These are phyloP conservation scores for Ceratocystis cubensis DNA, from an alignment of 2,329 filamentous ascomycete genomes.

Conservation along the genomic window DNA sequence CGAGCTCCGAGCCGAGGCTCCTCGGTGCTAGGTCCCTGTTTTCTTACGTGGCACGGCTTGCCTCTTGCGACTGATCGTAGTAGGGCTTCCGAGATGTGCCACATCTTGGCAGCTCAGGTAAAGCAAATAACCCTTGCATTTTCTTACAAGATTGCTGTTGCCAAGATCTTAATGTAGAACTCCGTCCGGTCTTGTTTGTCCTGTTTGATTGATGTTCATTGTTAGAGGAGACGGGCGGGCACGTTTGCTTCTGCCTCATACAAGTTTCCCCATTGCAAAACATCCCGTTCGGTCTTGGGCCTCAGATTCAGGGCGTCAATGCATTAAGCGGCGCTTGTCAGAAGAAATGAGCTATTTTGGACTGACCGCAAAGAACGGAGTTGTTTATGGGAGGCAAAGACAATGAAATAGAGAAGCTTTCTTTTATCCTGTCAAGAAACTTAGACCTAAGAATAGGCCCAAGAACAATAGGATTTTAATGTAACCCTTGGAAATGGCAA, in stretches of 20 bases:
- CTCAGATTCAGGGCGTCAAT: neutral
- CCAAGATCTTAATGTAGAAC: neutral
- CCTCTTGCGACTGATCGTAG: neutral
- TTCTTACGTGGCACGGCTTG: neutral
- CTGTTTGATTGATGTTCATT: neutral
- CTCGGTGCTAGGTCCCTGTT: neutral
- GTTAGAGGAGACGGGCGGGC: neutral
- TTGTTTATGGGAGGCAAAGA: no score
- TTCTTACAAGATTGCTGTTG: neutral
- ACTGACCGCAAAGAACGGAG: no score
- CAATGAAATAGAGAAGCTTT: no score
- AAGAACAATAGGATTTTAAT: neutral
- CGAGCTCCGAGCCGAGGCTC: neutral
- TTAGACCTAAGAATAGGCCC: no score
- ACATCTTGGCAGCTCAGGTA: neutral
- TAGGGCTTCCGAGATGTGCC: neutral
- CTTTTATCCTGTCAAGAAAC: no score
- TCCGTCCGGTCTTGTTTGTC: neutral
- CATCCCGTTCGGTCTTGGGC: neutral
- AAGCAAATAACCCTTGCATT: neutral
- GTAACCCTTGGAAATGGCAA: neutral
- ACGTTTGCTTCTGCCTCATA: no score
- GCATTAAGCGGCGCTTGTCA: neutral
- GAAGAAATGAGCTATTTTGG: neutral
- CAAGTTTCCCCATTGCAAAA: neutral